Evolutionary conservation across 2,329 filamentous ascomycete species (phyloP).

Genomic region (Diplodia intermedia): DNA sequence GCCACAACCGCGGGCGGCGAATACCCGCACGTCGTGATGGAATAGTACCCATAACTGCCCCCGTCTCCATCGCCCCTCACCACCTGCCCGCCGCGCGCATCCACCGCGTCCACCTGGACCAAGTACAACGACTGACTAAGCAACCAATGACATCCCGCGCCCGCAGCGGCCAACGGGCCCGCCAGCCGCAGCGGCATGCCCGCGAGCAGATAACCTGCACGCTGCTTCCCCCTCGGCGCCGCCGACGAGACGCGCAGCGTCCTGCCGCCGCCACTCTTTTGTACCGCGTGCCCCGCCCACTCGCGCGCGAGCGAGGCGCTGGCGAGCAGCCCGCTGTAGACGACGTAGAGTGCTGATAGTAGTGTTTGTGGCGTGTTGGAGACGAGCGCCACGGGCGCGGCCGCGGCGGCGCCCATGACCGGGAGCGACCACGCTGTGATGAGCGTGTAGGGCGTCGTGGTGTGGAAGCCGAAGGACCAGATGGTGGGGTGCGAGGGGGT

Average conservation of each 20-base stretch:
- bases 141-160: constrained; percentile 51
- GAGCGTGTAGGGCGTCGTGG: background rate
- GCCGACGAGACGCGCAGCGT: constrained; percentile 46
- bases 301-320: constrained; percentile 56
- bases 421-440: background rate
- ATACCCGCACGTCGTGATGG: background rate
- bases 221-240: constrained; percentile 44
- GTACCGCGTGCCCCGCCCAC: constrained; percentile 41
- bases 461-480: background rate
- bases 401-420: background rate
- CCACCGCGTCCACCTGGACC: constrained; percentile 39
- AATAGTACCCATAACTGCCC: background rate
- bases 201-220: constrained; percentile 51
- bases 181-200: constrained; percentile 48
- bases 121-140: constrained; percentile 55
- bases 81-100: background rate
- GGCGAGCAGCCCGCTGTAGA: constrained; percentile 56
- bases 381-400: constrained; percentile 35
- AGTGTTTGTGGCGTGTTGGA: constrained; percentile 58
- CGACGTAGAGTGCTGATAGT: constrained; percentile 55
- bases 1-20: background rate
- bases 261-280: constrained; percentile 39
- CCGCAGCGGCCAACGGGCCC: constrained; percentile 45
- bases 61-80: background rate
- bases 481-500: background rate